phyloP scores from a whole-genome alignment of 495 filamentous ascomycete genomes.

The Podospora fimiseda region DNA sequence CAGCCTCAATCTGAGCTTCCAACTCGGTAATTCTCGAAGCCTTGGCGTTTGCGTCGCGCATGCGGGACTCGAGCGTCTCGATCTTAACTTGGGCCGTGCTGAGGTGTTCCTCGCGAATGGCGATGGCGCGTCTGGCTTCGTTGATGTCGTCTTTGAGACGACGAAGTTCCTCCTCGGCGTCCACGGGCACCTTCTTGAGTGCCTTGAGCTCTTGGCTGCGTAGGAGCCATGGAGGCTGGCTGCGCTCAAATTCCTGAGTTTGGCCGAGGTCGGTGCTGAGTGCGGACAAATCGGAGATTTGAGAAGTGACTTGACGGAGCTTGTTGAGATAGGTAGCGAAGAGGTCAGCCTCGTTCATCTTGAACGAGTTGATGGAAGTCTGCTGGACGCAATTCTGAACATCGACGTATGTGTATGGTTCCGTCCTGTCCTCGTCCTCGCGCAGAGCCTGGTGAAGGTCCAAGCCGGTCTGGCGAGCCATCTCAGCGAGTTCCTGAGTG shows the following conservation, averaged over 20 bases:
- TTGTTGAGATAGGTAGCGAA: constrained; percentile 63
- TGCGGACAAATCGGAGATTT: constrained; percentile 65
- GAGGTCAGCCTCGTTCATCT: constrained; percentile 49
- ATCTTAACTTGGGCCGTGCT: constrained; percentile 81
- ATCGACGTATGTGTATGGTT: constrained; percentile 59
- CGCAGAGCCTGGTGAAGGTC: constrained; percentile 57
- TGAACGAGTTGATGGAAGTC: constrained; percentile 45
- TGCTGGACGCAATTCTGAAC: constrained; percentile 55
- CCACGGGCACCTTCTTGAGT: constrained; percentile 68
- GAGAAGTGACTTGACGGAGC: constrained; percentile 56
- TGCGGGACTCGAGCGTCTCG: constrained; percentile 77
- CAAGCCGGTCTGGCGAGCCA: constrained; percentile 60
- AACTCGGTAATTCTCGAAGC: constrained; percentile 57
- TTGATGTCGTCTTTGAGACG: constrained; percentile 67
- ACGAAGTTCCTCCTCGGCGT: constrained; percentile 72
- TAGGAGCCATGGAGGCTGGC: constrained; percentile 70
- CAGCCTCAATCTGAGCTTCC: constrained; percentile 52
- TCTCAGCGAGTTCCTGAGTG: constrained; percentile 59
- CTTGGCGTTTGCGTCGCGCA: constrained; percentile 71
- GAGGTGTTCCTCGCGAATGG: constrained; percentile 57
- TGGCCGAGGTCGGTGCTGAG: constrained; percentile 68
- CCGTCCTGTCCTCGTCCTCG: constrained; percentile 70
- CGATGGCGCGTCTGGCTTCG: constrained; percentile 57
- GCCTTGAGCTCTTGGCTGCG: constrained; percentile 70
- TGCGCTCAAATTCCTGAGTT: constrained; percentile 78